Percentiles rank a stretch among this genome's conserved stretches.
These are phyloP conservation scores for Arthrocladium fulminans DNA, from an alignment of 2,329 filamentous ascomycete genomes.

Conservation along the genomic window DNA sequence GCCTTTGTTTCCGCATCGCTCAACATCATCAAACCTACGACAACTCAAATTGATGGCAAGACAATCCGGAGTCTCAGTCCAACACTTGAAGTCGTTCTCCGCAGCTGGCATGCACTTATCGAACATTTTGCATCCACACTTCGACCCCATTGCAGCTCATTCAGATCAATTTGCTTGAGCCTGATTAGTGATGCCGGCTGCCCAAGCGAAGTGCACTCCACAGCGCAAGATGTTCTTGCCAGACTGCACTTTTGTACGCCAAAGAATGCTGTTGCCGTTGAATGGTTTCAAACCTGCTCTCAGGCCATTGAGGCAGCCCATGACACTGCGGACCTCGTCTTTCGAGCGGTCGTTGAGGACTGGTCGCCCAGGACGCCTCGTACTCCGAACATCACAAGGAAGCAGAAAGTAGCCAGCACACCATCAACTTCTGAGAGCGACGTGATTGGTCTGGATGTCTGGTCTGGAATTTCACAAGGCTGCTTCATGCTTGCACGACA, in stretches of 20 bases:
- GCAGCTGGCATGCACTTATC: conserved; percentile 62
- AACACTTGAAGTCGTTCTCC: conserved; percentile 59
- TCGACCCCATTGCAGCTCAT: conserved; percentile 62
- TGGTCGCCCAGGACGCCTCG: conserved; percentile 60
- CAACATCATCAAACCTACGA: conserved; percentile 45
- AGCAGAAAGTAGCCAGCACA: conserved; percentile 30
- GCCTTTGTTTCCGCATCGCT: conserved; percentile 65
- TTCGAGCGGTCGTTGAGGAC: conserved; percentile 70
- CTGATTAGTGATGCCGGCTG: conserved; percentile 52
- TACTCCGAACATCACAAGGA: conserved; percentile 26
- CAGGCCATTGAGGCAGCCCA: conserved; percentile 58
- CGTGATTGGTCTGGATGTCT: conserved; percentile 50
- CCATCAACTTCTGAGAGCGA: conserved; percentile 34
- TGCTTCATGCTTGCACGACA: conserved; percentile 59
- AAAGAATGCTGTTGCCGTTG: conserved; percentile 66
- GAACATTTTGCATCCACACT: conserved; percentile 77
- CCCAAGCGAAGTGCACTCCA: conserved; percentile 45
- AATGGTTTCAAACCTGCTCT: conserved; percentile 64
- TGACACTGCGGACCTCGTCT: conserved; percentile 62
- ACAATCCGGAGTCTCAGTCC: conserved; percentile 26
- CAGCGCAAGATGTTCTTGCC: conserved; percentile 57
- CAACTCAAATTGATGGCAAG: conserved; percentile 8
- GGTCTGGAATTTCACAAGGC: conserved; percentile 68
- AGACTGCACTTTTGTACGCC: conserved; percentile 71
- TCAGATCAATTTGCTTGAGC: conserved; percentile 51